Base-by-base conservation (phyloP, 75 land plant genomes). In the Pseudotsuga menziesii region DNA sequence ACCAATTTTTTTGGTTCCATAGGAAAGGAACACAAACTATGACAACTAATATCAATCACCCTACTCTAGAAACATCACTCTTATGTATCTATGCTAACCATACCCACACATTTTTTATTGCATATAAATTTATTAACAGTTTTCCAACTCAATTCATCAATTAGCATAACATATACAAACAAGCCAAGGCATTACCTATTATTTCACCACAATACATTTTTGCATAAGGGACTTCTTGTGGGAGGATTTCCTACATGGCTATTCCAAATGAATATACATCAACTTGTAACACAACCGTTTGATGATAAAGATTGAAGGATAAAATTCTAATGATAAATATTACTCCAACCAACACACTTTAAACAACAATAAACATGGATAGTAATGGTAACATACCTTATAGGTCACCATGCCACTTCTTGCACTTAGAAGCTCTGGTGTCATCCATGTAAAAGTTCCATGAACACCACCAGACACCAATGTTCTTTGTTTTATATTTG, bases 361-460 rank as follows among this genome's bases (percentile, higher is more conserved):
- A 44, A 41, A 44, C 52, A 8, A 44, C 8, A 44, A 8, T 44
- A 44, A 44, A 7, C 52, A 44, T 44, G 11, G 8, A 44, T 8
- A 8, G 52, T 44, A 44, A 44, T 8, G 52, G 52, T 44, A 44
- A 44, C 52, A 44, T 79, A 88, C 91, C 58, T 87, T 89, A 39
- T 95, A 96, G 32, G 92, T 84, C 35, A 95, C 98, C 90, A 89
- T 89, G 80, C 86, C 82, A 77, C 82, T 93, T 82, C 87, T 88
- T 52, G 91, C 95, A 88, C 89, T 93, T 62, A 95, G 80, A 75
- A 95, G 89, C 79, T 95, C 98, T 35, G 98, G 98, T 82, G 98
- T 97, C 98, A 96, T 96, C 98, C 98, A 96, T 20, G 98, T 97
- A 27, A 96, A 79, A 57, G 98, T 96, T 78, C 94, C 94, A 58